Evolutionary conservation across 2,329 filamentous ascomycete genomes (phyloP), one percentile per base, ranked within the genome.

Genomic region (Colletotrichum sp.): DNA sequence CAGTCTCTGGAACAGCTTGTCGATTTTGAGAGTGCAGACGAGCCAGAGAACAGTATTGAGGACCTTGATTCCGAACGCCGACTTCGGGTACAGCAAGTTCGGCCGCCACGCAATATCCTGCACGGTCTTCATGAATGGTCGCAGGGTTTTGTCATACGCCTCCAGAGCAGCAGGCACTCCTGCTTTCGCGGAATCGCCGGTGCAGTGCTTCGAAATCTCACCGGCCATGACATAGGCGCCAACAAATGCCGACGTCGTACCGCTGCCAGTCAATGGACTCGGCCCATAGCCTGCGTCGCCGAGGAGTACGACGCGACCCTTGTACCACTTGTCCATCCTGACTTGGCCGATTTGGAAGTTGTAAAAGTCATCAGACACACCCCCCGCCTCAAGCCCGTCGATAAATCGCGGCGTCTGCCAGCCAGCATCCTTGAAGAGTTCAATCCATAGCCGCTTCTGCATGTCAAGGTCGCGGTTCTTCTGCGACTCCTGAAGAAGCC

Each of bases 161-260:
- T 79, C 78, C 15, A 89, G 81, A 26, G 85, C 88, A 1, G 60
- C 72, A 10, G 74, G 32, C 10, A 87, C 78, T 15, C 81, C 9
- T 68, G 60, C 72, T 55, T 52, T 16, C 28, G 74, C 32, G 21
- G 15, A 63, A 18, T 43, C 21, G 13, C 43, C 28, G 18, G 59
- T 57, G 59, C 74, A 76, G 43, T 83, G 80, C 36, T 80, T 80
- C 28, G 81, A 80, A 16, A 90, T 81, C 81, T 91, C 90, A 3
- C 91, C 91, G 0, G 90, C 91, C 6, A 93, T 83, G 4, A 91
- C 81, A 78, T 92, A 93, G 1, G 90, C 89, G 0, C 87, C 87
- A 1, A 89, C 79, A 0, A 92, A 79, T 0, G 87, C 86, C 1
- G 84, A 78, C 3, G 87, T 88, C 0, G 89, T 91, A 0, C 90